These are phyloP conservation scores for Clonostachys rosea DNA, from an alignment of 2,329 filamentous ascomycete genomes.

Conservation along the genomic window DNA sequence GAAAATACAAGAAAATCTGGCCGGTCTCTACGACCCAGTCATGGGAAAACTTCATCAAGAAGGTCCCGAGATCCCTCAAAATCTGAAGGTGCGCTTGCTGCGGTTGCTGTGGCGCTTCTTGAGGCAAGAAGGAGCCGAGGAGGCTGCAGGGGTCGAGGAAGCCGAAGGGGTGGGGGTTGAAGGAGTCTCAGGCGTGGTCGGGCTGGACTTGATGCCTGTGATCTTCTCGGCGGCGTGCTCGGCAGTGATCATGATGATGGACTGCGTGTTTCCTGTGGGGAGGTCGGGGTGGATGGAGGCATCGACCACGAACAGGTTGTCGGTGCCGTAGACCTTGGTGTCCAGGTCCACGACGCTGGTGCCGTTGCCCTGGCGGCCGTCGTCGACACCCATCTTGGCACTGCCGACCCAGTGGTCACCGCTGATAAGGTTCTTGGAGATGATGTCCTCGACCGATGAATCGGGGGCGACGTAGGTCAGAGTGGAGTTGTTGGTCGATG, in stretches of 20 bases:
- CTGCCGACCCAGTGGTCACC: slow-evolving; percentile 23
- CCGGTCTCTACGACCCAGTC: too few species aligned
- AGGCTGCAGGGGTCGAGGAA: too few species aligned
- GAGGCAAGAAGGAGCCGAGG: too few species aligned
- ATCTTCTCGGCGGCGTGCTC: slow-evolving; percentile 14
- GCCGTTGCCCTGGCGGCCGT: slow-evolving; percentile 9
- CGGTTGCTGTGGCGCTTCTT: too few species aligned
- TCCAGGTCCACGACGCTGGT: slow-evolving; percentile 20
- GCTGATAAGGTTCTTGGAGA: slow-evolving; percentile 12
- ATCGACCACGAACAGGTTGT: slow-evolving; percentile 21
- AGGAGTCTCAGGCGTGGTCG: too few species aligned
- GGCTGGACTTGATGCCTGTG: neutral
- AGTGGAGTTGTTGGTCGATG: slow-evolving; percentile 11
- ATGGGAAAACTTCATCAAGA: too few species aligned
- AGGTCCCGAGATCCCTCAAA: too few species aligned
- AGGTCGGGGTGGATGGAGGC: slow-evolving; percentile 21
- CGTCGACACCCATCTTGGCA: slow-evolving; percentile 20
- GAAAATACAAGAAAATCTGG: too few species aligned
- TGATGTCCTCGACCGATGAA: slow-evolving; percentile 6
- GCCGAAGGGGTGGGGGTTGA: too few species aligned
- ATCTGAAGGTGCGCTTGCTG: too few species aligned
- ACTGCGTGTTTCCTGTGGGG: slow-evolving; percentile 16
- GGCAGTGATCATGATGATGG: slow-evolving; percentile 17
- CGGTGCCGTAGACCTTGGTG: slow-evolving; percentile 20
- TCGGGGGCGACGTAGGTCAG: too few species aligned